These are phyloP conservation scores for Rhypophila decipiens DNA, from an alignment of 495 filamentous ascomycete genomes.

Conservation along the genomic window DNA sequence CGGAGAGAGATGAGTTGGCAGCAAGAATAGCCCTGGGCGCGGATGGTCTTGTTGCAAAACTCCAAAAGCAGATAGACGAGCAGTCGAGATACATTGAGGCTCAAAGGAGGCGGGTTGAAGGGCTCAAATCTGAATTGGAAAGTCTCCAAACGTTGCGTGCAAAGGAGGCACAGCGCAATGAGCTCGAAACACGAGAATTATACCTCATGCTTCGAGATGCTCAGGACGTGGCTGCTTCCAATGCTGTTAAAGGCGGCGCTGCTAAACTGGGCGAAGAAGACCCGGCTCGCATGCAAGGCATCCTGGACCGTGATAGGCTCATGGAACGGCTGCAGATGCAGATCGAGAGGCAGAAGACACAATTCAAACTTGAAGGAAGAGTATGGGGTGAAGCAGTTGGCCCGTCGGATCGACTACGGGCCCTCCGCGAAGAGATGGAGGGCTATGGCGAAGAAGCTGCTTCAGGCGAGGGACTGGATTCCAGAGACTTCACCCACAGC, in stretches of 20 bases:
- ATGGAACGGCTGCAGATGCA: conserved; percentile 92
- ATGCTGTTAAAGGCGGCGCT: conserved; percentile 65
- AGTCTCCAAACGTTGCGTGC: conserved; percentile 80
- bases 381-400: conserved; percentile 79
- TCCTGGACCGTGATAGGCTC: conserved; percentile 83
- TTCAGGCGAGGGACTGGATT: conserved; percentile 17
- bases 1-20: conserved; percentile 93
- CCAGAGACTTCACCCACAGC: conserved; percentile 42
- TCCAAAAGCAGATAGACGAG: conserved; percentile 90
- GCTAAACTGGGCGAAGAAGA: conserved; percentile 52
- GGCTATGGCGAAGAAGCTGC: conserved; percentile 39
- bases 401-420: conserved; percentile 85
- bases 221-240: conserved; percentile 86
- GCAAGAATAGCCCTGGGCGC: conserved; percentile 89
- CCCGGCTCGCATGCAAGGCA: conserved; percentile 79
- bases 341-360: conserved; percentile 92
- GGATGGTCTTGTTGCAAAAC: conserved; percentile 85
- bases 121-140: conserved; percentile 79
- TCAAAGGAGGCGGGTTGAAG: conserved; percentile 71
- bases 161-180: conserved; percentile 89
- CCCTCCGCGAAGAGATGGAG: conserved; percentile 93
- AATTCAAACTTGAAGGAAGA: conserved; percentile 94
- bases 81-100: conserved; percentile 86
- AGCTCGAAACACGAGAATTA: conserved; percentile 90
- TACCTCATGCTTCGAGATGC: conserved; percentile 98